phyloP scores from a whole-genome alignment of 768 basidiomycete species.

The Naganishia kalamii region DNA sequence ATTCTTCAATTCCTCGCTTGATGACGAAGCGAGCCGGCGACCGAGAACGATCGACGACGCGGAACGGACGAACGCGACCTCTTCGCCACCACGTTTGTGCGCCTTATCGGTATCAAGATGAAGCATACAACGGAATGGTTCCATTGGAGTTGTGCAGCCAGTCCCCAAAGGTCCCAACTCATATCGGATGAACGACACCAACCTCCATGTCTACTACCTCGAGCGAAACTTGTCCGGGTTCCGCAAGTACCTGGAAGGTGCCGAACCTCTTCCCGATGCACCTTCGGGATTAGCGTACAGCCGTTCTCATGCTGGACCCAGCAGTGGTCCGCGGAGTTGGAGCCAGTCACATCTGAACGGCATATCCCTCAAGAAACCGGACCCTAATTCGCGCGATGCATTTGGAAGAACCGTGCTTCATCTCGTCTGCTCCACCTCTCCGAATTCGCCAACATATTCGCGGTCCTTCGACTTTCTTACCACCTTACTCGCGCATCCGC shows the following conservation, averaged over 20 bases:
- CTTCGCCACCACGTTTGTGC: background rate
- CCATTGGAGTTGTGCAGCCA: background rate
- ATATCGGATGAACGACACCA: slow-evolving; percentile 19
- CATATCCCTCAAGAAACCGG: slow-evolving; percentile 22
- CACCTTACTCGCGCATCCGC: slow-evolving; percentile 66
- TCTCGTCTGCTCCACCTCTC: slow-evolving; percentile 59
- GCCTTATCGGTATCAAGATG: background rate
- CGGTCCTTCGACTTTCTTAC: slow-evolving; percentile 69
- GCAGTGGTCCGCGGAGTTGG: slow-evolving; percentile 22
- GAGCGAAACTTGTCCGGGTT: slow-evolving; percentile 25
- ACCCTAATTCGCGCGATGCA: slow-evolving; percentile 45
- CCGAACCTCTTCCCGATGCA: slow-evolving; percentile 13
- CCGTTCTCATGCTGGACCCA: background rate
- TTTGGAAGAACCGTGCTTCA: slow-evolving; percentile 58
- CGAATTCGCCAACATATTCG: slow-evolving; percentile 49
- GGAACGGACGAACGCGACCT: background rate
- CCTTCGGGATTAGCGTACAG: slow-evolving; percentile 14
- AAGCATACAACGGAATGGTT: background rate
- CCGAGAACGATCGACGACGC: background rate
- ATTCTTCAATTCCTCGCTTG: no score
- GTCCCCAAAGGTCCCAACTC: background rate
- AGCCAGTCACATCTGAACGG: background rate
- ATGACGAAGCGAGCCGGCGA: background rate
- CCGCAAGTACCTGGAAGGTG: slow-evolving; percentile 25
- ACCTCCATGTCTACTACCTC: slow-evolving; percentile 26